Evolutionary conservation across 768 basidiomycete species (phyloP).

Genomic region (Agrocybe praecox): DNA sequence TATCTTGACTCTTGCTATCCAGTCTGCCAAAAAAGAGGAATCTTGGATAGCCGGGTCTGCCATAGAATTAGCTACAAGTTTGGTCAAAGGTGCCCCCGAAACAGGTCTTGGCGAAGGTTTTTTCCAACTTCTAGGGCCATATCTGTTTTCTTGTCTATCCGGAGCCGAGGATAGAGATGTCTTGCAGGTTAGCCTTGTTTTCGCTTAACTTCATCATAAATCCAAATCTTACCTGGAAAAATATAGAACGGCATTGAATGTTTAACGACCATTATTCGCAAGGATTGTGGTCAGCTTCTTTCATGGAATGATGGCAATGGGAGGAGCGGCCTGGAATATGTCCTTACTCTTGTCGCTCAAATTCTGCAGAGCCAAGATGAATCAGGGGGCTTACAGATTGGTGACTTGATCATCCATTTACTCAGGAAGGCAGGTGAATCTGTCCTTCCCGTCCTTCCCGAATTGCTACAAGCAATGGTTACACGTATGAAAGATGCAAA

Average conservation of each 20-base stretch:
- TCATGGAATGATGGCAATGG: slow-evolving; percentile 72
- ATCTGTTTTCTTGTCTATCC: slow-evolving; percentile 69
- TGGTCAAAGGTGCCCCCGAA: slow-evolving; percentile 67
- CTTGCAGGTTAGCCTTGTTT: slow-evolving; percentile 55
- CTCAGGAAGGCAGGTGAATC: slow-evolving; percentile 81
- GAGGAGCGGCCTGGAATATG: slow-evolving; percentile 73
- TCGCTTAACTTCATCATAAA: background rate
- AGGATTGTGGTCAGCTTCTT: slow-evolving; percentile 82
- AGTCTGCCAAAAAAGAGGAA: slow-evolving; percentile 57
- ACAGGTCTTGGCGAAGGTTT: slow-evolving; percentile 78
- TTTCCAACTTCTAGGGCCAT: slow-evolving; percentile 74
- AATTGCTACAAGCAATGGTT: slow-evolving; percentile 84
- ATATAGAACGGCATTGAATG: slow-evolving; percentile 78
- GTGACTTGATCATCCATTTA: slow-evolving; percentile 93
- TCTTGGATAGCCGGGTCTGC: slow-evolving; percentile 80
- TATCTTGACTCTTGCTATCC: slow-evolving; percentile 65
- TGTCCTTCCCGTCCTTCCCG: slow-evolving; percentile 83
- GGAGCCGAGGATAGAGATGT: slow-evolving; percentile 86
- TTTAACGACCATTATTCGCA: slow-evolving; percentile 83
- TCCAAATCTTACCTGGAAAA: background rate
- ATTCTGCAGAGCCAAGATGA: slow-evolving; percentile 83
- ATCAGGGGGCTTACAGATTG: slow-evolving; percentile 90
- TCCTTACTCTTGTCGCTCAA: slow-evolving; percentile 76
- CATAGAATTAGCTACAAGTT: slow-evolving; percentile 76
- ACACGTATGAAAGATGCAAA: slow-evolving; percentile 80